Base-by-base conservation (phyloP, 2,329 filamentous ascomycete species). In the Trichoderma endophyticum region DNA sequence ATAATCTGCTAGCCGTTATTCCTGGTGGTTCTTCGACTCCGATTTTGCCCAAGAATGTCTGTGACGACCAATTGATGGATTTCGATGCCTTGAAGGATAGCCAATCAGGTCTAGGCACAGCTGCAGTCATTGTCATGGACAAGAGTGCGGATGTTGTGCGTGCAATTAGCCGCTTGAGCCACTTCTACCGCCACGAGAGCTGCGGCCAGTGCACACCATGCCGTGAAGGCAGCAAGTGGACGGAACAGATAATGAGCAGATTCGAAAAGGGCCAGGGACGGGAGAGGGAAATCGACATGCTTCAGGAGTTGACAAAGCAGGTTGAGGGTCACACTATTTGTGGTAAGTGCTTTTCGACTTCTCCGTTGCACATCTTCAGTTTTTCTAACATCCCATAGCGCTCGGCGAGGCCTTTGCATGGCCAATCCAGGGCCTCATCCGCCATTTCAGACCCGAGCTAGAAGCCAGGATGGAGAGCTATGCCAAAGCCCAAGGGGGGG, bases 191-290 rank as follows among this genome's bases (percentile, higher is more conserved):
- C 84, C 96, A 99, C 86, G 96, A 99, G 87, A 95, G 91, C 76
- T 99, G 96, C 83, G 96, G 96, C 73, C 96, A 99, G 86, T 99
- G 96, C 87, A 99, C 96, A 72, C 96, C 96, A n/a, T 99, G 96
- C 89, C 93, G 96, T 81, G 96, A 99, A 86, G 96, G 96, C 76
- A 97, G 92, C 87, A 98, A 97, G 86, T 99, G 96, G 96, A 98
- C 95, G 12, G 93, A 97, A 84, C 95, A 99, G 87, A 98, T 99
- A 83, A 98, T 99, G 96, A 87, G 92, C 83, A 92, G 96, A 71
- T 97, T 99, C 78, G 94, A 97, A 87, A 92, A 93, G 82, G 96
- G 96, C 73, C 90, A 93, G 83, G 96, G 93, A 73, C 91, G 93
- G 74, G 90, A 92, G 83, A 89, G 96, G 73, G 96, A 99, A 85